Base-by-base conservation (phyloP, 805 yeast genomes). In the Barnettozyma sucrosica region DNA sequence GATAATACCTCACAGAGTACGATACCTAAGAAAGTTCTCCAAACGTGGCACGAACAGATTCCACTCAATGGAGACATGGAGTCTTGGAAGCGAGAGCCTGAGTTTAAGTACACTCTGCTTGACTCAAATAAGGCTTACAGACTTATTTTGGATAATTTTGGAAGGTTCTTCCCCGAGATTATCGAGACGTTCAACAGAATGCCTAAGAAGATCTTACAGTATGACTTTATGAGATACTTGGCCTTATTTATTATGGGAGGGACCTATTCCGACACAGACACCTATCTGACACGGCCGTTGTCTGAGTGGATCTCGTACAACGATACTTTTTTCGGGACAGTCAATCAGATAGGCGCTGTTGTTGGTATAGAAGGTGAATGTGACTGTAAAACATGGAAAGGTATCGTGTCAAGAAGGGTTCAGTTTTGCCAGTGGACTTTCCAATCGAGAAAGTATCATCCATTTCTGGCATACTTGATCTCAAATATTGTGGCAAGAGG, bases 401-500 rank as follows among this genome's bases (percentile, higher is more conserved):
- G 69, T 43, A 71, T 75, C 49, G 67, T 69, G 58, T 70, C 74
- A 23, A 64, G 83, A 57, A 66, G 84, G 56, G 66, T 80, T 36
- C 84, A 80, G 57, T 75, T 80, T 55, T 80, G 81, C 45, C 84
- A 80, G 58, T 80, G 82, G 72, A 73, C 81, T 8, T 65, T 80
- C 41, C 82, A 79, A 61, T 72, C 81, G 21, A 79, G 76, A 55
- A 77, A 80, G 6, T 77, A 81, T 32, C 85, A 80, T 60, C 85
- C 85, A 11, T 65, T 80, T 23, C 68, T 78, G 51, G 71, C 80
- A 44, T 79, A 77, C 53, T 58, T 78, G 41, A 75, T 80, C 48
- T 72, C 79, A 7, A 67, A 66, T 46, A 79, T 80, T 51, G 77
- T 76, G 2, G 78, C 77, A 44, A 62, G 68, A 20, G 77, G 83